Evolutionary conservation across 1,284 basidiomycete genomes (phyloP).

Genomic region (Mycena sp.): DNA sequence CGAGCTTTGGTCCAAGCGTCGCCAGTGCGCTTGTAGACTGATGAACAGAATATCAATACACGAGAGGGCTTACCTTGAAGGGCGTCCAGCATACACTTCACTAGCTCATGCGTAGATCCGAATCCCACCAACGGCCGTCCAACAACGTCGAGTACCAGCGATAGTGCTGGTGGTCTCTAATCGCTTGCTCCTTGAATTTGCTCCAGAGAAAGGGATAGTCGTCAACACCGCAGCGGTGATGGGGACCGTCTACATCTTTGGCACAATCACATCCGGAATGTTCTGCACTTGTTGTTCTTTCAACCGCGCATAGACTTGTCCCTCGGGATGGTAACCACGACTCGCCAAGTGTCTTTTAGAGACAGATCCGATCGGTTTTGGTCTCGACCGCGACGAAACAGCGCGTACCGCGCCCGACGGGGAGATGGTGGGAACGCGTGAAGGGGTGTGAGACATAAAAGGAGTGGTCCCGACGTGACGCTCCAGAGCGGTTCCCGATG

Average conservation of each 20-base stretch:
- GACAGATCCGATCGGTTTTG: neutral
- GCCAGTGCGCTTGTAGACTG: conserved; percentile 13
- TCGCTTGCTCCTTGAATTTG: neutral
- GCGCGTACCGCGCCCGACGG: neutral
- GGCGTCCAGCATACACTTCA: conserved; percentile 1
- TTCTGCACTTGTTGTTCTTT: neutral
- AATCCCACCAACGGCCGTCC: conserved; percentile 7
- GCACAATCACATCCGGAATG: neutral
- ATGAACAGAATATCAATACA: neutral
- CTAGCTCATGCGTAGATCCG: neutral
- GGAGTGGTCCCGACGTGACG: conserved; percentile 8
- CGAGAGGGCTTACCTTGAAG: conserved; percentile 10
- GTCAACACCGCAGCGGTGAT: neutral
- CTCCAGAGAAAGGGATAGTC: neutral
- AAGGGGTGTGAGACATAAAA: neutral
- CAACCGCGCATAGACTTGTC: conserved; percentile 1
- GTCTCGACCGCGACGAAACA: neutral
- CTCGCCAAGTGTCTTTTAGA: neutral
- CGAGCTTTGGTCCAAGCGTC: conserved; percentile 14
- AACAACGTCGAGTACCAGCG: conserved; percentile 8
- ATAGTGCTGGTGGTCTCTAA: conserved; percentile 9
- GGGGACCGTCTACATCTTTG: neutral
- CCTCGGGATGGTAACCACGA: conserved; percentile 1
- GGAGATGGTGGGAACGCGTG: neutral
- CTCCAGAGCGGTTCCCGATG: conserved; percentile 3